Evolutionary conservation across 176 grass and related monocot species (phyloP), one percentile per base, ranked within the genome.

Genomic region (Thalia dealbata): DNA sequence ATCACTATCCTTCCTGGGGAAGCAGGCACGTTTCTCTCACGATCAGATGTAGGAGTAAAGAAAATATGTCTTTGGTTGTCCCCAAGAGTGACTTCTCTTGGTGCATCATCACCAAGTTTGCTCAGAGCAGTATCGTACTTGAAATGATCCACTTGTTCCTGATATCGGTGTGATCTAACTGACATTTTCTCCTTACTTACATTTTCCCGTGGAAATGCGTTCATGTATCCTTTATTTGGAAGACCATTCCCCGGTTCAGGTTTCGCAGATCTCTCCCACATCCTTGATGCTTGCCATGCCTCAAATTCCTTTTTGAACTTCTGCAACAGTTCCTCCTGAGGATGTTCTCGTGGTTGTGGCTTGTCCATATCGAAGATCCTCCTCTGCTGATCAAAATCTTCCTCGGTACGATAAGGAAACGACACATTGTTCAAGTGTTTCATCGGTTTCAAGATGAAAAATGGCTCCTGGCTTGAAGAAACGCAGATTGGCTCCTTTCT

Each of bases 251-350:
- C 84, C 65, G 78, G 45, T 26, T 99, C 87, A 25, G 80, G 84
- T 62, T 51, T 75, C 65, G 63, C 82, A 13, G 87, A 81, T 9
- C 65, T 52, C 84, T 99, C 90, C 76, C 78, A 81, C 14, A 66
- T 64, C 51, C 73, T 80, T 66, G 63, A 90, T 72, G 76, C 77
- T 85, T 95, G 95, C 95, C 95, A 99, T 15, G 83, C 86, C 78
- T 93, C 77, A 9, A 99, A 99, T 27, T 99, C 90, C 76, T 82
- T 89, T 73, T 95, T 99, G 83, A 99, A 99, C 59, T 87, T 99
- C 83, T 99, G 90, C 86, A 99, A 82, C 51, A 82, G 74, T 79
- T 95, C 95, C 74, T 99, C 95, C 79, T 99, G 95, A 12, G 95
- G 95, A 72, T 99, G 95, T 75, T 99, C 88, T 28, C 95, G 81